Conservation (phyloP, 108 stramenopile species). For the Nitzschia palea region DNA sequence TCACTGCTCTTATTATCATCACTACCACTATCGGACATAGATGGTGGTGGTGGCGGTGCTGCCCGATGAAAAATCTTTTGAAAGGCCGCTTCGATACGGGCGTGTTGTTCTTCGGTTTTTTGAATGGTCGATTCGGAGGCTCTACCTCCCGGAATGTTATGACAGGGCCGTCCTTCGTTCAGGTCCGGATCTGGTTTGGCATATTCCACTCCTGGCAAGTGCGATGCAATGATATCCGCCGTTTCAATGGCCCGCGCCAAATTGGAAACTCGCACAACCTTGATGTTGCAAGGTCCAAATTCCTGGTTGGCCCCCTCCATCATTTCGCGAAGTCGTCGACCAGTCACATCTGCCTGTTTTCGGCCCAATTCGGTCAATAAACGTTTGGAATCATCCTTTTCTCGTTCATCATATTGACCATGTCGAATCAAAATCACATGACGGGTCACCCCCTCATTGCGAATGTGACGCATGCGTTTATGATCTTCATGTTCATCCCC, state of each 20-base stretch:
- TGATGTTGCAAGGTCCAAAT: constrained; percentile 75
- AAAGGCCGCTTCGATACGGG: constrained; percentile 88
- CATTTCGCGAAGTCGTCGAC: constrained; percentile 68
- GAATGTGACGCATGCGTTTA: constrained; percentile 37
- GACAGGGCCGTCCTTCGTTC: constrained; percentile 85
- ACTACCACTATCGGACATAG: constrained; percentile 8
- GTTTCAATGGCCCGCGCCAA: constrained; percentile 87
- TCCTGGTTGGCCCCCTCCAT: constrained; percentile 57
- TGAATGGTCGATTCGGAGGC: constrained; percentile 48
- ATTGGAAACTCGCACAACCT: constrained; percentile 73
- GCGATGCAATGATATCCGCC: constrained; percentile 74
- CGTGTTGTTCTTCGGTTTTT: constrained; percentile 66
- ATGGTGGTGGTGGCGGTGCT: constrained; percentile 18
- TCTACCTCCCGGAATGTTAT: constrained; percentile 74
- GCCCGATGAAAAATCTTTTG: constrained; percentile 85
- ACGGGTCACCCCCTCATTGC: constrained; percentile 78
- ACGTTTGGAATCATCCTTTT: constrained; percentile 73
- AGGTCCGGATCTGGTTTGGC: constrained; percentile 75
- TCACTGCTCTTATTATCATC: constrained; percentile 17
- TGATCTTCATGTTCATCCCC: constrained; percentile 40
- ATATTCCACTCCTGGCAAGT: constrained; percentile 48
- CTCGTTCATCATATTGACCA: constrained; percentile 90
- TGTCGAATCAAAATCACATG: constrained; percentile 88
- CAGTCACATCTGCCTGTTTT: constrained; percentile 82
- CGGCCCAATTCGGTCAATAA: constrained; percentile 83